Percentiles rank a stretch among this genome's conserved stretches.
Evolutionary conservation across 1,284 basidiomycete genomes (phyloP).

Genomic region (Ceratobasidium sp.): DNA sequence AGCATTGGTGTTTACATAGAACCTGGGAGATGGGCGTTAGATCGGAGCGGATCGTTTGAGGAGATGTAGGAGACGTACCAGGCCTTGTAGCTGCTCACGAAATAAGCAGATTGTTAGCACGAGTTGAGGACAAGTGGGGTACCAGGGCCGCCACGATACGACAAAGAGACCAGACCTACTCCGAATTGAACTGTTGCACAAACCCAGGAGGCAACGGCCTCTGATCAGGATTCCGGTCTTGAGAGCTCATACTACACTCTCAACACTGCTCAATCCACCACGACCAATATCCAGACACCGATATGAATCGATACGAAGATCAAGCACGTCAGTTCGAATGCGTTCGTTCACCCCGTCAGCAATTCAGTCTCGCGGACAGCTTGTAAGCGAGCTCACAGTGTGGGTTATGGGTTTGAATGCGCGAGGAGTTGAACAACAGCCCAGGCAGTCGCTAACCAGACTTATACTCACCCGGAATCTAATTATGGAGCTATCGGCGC

Average conservation of each 20-base stretch:
- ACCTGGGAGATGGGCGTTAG: slow-evolving; percentile 60
- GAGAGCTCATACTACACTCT: slow-evolving; percentile 1
- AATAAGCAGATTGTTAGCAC: slow-evolving; percentile 48
- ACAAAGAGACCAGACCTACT: slow-evolving; percentile 65
- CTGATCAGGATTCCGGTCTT: slow-evolving; percentile 37
- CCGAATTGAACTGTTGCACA: slow-evolving; percentile 72
- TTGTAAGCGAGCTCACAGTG: not conserved
- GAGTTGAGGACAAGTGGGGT: slow-evolving; percentile 41
- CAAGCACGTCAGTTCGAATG: not conserved
- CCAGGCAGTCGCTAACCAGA: too few species aligned
- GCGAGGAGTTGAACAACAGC: too few species aligned
- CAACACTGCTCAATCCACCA: not conserved
- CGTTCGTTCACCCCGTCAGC: not conserved
- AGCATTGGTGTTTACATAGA: slow-evolving; percentile 72
- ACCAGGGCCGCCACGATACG: slow-evolving; percentile 44
- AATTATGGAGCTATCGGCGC: too few species aligned
- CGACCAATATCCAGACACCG: not conserved
- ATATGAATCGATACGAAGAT: not conserved
- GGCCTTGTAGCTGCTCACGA: slow-evolving; percentile 61
- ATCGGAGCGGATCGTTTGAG: not conserved
- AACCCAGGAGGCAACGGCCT: slow-evolving; percentile 61
- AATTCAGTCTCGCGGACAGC: not conserved
- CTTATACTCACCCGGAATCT: too few species aligned
- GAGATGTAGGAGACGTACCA: slow-evolving; percentile 61
- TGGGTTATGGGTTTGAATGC: too few species aligned